A percentile compares a stretch with the other conserved stretches of the same genome.
These are phyloP conservation scores for Ustilago hordei DNA, from an alignment of 1,284 basidiomycete genomes.

Conservation along the genomic window DNA sequence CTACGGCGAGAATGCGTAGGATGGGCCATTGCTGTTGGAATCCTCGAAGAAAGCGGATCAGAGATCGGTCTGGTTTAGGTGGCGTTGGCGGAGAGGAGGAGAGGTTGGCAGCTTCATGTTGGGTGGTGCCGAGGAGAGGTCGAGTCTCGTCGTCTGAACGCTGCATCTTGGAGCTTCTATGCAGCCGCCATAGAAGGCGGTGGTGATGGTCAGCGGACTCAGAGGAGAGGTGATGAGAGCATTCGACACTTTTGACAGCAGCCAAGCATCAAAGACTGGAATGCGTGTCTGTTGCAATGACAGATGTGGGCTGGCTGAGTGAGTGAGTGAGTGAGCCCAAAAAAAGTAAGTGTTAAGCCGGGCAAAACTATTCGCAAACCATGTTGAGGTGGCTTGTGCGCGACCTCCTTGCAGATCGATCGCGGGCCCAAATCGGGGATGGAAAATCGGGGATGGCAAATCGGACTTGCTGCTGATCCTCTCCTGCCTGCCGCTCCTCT, in stretches of 20 bases:
- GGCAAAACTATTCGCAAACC: not conserved
- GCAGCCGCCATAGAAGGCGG: not conserved
- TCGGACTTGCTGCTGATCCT: slow-evolving; percentile 1
- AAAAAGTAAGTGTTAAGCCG: not conserved
- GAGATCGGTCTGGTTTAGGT: not conserved
- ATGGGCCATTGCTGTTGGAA: slow-evolving; percentile 32
- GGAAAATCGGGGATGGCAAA: not conserved
- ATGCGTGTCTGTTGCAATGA: not conserved
- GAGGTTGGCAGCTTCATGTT: slow-evolving; percentile 13
- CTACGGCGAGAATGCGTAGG: slow-evolving; percentile 32
- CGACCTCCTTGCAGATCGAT: not conserved
- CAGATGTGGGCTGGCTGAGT: not conserved
- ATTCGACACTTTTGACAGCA: no score
- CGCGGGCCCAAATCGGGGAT: not conserved
- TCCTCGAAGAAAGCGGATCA: slow-evolving; percentile 1
- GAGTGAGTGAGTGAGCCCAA: not conserved
- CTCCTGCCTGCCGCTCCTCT: not conserved
- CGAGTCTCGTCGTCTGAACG: slow-evolving; percentile 22
- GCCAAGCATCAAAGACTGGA: not conserved
- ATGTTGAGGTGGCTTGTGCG: slow-evolving; percentile 1
- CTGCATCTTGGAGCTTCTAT: slow-evolving; percentile 19
- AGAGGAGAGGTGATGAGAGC: not conserved
- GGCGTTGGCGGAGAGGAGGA: not conserved
- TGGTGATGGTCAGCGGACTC: not conserved
- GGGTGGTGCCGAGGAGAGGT: slow-evolving; percentile 20